Evolutionary conservation across 305 asterid genomes (phyloP), one percentile per base, ranked within the genome.

Genomic region (Plantago lanceolata): DNA sequence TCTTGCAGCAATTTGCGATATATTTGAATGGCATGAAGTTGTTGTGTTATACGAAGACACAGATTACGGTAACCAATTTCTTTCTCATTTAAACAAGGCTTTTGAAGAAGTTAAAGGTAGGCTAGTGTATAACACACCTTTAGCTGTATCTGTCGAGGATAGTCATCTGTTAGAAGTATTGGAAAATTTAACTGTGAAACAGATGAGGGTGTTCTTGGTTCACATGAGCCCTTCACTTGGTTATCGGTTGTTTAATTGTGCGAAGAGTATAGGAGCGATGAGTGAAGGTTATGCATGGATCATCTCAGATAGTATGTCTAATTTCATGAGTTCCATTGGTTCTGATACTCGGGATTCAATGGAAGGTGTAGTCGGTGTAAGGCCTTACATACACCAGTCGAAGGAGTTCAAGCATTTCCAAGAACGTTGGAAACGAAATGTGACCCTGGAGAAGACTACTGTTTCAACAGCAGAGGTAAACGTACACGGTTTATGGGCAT

Each of bases 291-390:
- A 76, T 63, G 88, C 77, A 4, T 85, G 86, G 92, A 66, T 82
- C 13, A 57, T 80, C 29, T 71, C 79, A 2, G 80, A 75, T 56
- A 72, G 74, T 13, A 6, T 80, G 7, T 74, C 82, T 1, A 79
- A 65, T 57, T 75, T 71, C 64, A 24, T 76, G 59, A 58, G 16
- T 62, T 63, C 75, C 12, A 17, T 76, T 16, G 71, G 66, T 47
- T 37, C 73, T 33, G 33, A 52, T 5, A 14, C 63, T n/a, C 69
- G 68, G 31, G 79, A 63, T 31, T 57, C 80, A 2, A 79, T 84
- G 85, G 81, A 82, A 35, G 85, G 87, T 15, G 81, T 80, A 57
- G 0, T 84, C 15, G 92, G 86, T 9, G 11, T 84, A 5, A 76
- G 77, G 66, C 79, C 84, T 20, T 57, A 78, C 62, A 62, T 72